A percentile compares a stretch with the other conserved stretches of the same genome.
Conservation (phyloP, 805 yeast species). For the Wickerhamomyces hampshirensis region DNA sequence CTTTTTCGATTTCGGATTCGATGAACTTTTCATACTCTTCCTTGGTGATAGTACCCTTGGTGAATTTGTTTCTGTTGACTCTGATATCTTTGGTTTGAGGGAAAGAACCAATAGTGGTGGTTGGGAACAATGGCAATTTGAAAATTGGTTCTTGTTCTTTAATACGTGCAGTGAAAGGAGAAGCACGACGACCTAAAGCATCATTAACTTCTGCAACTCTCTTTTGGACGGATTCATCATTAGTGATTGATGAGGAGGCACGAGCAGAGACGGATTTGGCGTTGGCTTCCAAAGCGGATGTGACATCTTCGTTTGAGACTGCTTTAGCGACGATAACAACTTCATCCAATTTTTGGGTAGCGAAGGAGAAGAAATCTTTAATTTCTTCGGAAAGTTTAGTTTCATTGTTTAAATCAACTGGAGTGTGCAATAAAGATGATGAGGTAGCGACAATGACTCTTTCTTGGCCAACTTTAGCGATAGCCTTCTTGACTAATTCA, state of each 20-base stretch:
- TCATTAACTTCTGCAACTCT: slow-evolving; percentile 77
- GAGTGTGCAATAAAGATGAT: slow-evolving; percentile 96
- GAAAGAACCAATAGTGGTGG: slow-evolving; percentile 99
- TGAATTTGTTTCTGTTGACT: slow-evolving; percentile 95
- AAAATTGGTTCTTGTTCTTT: slow-evolving; percentile 80
- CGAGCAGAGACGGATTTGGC: slow-evolving; percentile 83
- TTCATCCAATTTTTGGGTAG: slow-evolving; percentile 92
- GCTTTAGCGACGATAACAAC: slow-evolving; percentile 89
- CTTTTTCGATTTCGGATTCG: slow-evolving; percentile 92
- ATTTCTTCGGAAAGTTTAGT: slow-evolving; percentile 84
- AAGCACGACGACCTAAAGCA: slow-evolving; percentile 74
- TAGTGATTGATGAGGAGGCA: slow-evolving; percentile 81
- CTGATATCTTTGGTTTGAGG: slow-evolving; percentile 99
- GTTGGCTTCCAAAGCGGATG: slow-evolving; percentile 77
- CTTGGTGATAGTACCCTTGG: slow-evolving; percentile 93
- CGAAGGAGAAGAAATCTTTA: slow-evolving; percentile 98
- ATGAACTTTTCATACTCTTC: slow-evolving; percentile 96
- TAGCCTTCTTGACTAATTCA: slow-evolving; percentile 75
- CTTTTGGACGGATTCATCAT: slow-evolving; percentile 83
- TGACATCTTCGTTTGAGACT: slow-evolving; percentile 75
- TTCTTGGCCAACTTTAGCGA: slow-evolving; percentile 78
- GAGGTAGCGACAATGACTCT: slow-evolving; percentile 91
- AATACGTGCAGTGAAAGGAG: slow-evolving; percentile 84
- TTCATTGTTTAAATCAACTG: slow-evolving; percentile 93
- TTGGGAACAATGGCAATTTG: slow-evolving; percentile 98